Conservation (phyloP, 163 green algal species). For the Chlamydomonas reinhardtii region DNA sequence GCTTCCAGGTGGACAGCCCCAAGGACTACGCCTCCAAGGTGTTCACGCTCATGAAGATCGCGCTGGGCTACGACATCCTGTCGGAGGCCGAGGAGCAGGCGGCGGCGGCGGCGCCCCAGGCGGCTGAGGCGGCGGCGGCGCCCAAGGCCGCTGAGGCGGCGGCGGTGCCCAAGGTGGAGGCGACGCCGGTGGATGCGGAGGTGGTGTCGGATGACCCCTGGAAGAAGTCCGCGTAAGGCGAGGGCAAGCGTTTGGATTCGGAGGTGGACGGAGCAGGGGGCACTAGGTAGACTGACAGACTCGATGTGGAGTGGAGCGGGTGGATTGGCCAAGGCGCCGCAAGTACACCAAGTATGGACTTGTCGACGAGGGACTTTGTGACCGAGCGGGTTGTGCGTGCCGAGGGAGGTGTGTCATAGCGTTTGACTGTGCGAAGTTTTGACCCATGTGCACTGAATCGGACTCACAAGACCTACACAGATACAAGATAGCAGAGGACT, state of each 20-base stretch:
- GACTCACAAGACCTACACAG: no score
- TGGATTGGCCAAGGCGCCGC: no score
- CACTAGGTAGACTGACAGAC: no score
- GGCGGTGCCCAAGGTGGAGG: not conserved
- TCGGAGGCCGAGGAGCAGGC: slow-evolving; percentile 35
- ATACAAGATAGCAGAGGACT: no score
- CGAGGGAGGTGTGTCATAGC: no score
- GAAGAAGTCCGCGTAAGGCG: slow-evolving; percentile 4
- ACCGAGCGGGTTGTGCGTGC: no score
- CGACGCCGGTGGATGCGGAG: slow-evolving; percentile 40
- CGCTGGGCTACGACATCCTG: slow-evolving; percentile 55
- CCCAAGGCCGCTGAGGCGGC: not conserved
- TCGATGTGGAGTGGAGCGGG: no score
- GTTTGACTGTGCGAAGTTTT: no score
- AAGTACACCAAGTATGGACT: no score
- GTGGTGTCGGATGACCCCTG: slow-evolving; percentile 36
- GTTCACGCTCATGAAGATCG: slow-evolving; percentile 75
- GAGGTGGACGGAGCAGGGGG: not conserved
- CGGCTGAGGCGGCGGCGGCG: not conserved
- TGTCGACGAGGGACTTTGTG: no score
- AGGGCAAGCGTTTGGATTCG: not conserved
- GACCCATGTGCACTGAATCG: no score
- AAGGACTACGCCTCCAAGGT: slow-evolving; percentile 79
- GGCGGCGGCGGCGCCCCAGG: not conserved
- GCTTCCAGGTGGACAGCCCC: slow-evolving; percentile 84